These are phyloP conservation scores for Aethionema arabicum DNA, from an alignment of 345 rosid genomes.

Conservation along the genomic window DNA sequence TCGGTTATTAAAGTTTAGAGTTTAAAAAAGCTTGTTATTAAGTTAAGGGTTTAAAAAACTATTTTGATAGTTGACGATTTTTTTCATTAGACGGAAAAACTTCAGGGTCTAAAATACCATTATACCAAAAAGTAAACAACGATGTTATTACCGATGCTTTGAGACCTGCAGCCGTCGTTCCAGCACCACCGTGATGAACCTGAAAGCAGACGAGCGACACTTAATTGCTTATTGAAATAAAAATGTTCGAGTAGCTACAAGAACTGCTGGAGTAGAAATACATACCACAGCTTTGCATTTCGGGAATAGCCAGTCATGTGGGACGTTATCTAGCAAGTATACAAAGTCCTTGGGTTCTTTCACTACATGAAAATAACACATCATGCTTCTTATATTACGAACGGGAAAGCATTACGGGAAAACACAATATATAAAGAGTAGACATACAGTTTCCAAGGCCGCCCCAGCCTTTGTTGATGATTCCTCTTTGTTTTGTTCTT, in stretches of 20 bases:
- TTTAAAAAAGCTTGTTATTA: no score
- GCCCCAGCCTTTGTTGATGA: slow-evolving; percentile 99
- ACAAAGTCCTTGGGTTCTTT: slow-evolving; percentile 79
- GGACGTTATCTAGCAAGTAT: slow-evolving; percentile 85
- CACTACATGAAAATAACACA: slow-evolving; percentile 57
- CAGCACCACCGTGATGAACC: slow-evolving; percentile 99
- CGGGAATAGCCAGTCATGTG: slow-evolving; percentile 97
- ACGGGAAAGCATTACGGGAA: slow-evolving; percentile 4
- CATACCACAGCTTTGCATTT: slow-evolving; percentile 99
- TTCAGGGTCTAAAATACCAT: no score
- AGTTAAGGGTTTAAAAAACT: no score
- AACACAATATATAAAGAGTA: slow-evolving; percentile 3
- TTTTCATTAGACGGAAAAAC: no score
- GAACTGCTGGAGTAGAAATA: slow-evolving; percentile 17
- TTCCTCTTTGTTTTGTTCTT: slow-evolving; percentile 85
- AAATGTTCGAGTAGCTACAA: background rate
- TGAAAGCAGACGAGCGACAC: slow-evolving; percentile 36
- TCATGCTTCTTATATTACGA: slow-evolving; percentile 16
- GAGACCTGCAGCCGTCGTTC: slow-evolving; percentile 99
- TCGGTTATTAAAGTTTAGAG: no score
- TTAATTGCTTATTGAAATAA: background rate
- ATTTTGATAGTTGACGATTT: no score
- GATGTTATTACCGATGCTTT: slow-evolving; percentile 68
- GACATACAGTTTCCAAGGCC: slow-evolving; percentile 87
- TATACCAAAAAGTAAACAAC: background rate